Conservation (phyloP, 106 monocot genomes). For the Allium sativum region DNA sequence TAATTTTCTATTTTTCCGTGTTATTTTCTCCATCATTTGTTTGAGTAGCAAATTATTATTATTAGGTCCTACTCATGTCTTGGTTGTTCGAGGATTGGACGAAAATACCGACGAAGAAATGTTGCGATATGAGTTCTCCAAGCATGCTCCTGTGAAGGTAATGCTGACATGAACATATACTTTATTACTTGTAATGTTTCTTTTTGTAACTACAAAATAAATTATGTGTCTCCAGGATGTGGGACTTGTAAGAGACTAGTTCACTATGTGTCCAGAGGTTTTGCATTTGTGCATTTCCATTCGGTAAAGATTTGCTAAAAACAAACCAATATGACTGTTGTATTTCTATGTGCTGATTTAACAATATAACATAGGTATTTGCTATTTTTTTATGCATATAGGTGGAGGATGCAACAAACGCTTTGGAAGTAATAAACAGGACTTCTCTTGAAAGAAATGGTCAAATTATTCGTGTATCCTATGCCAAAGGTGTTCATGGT, state of each 20-base stretch:
- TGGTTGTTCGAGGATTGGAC: conserved; percentile 94
- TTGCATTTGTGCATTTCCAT: too few relatives aligned
- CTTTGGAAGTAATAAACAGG: conserved; percentile 88
- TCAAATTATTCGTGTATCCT: conserved; percentile 82
- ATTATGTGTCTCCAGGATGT: conserved; percentile 67
- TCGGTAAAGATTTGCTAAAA: too few relatives aligned
- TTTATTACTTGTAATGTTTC: too few relatives aligned
- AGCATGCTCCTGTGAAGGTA: conserved; percentile 92
- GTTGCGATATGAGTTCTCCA: conserved; percentile 90
- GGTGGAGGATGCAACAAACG: conserved; percentile 92
- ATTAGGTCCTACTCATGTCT: too few relatives aligned
- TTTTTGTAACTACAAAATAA: too few relatives aligned
- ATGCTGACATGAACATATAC: too few relatives aligned
- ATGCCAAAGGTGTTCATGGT: conserved; percentile 86
- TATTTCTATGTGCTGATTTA: too few relatives aligned
- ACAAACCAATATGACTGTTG: too few relatives aligned
- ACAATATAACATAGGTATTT: conserved; percentile 29
- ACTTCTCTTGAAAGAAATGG: conserved; percentile 76
- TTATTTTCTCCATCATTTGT: background rate
- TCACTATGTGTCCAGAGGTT: conserved; percentile 94
- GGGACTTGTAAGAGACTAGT: conserved; percentile 84
- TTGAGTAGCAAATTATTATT: conserved; percentile 13
- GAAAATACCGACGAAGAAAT: conserved; percentile 99
- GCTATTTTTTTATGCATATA: conserved; percentile 9
- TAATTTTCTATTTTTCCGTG: background rate